Evolutionary conservation across 2,329 filamentous ascomycete species (phyloP), one percentile per base, ranked within the genome.

Genomic region (Mycosphaerelloides madeirae): DNA sequence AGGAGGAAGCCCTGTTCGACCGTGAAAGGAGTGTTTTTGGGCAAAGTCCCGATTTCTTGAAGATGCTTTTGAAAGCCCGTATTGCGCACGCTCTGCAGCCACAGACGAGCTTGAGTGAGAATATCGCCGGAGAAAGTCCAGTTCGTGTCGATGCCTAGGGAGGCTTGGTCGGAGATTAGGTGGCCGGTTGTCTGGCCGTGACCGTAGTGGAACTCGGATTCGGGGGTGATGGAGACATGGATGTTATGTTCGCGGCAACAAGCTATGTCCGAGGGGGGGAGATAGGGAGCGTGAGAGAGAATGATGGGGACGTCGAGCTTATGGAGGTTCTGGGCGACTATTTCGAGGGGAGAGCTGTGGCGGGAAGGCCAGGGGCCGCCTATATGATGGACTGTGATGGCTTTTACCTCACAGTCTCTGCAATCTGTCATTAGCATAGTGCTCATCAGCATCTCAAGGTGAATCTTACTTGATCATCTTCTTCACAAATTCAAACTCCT

Each of bases 141-240:
- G 29, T 48, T 44, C 18, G 46, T 52, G 34, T 57, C 54, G 5
- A 57, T 43, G 31, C 54, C 54, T 6, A 57, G 39, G 15, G 50
- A 52, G 1, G 68, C 69, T 49, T 80, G 75, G 53, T 80, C 76
- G 20, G 68, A 68, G 20, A 73, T 63, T 7, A 66, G 56, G 41
- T 73, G 66, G 14, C 63, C 67, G 29, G 61, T 55, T 1, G 68
- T 66, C 45, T 80, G 74, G 0, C 62, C 65, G 52, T 78, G 75
- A n/a, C 78, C 77, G 58, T 73, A 80, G 56, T 79, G 75, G 67
- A 78, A 73, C 53, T 81, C 78, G 0, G 74, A 77, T 54, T 81
- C 79, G 1, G 77, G 76, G 0, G 78, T 80, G 46, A 76, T 76
- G 40, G 75, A 76, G 32, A 81, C 61, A 60, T 74, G 74, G 39